Conservation (phyloP, 2,329 filamentous ascomycete species). For the Microsporum audouinii region DNA sequence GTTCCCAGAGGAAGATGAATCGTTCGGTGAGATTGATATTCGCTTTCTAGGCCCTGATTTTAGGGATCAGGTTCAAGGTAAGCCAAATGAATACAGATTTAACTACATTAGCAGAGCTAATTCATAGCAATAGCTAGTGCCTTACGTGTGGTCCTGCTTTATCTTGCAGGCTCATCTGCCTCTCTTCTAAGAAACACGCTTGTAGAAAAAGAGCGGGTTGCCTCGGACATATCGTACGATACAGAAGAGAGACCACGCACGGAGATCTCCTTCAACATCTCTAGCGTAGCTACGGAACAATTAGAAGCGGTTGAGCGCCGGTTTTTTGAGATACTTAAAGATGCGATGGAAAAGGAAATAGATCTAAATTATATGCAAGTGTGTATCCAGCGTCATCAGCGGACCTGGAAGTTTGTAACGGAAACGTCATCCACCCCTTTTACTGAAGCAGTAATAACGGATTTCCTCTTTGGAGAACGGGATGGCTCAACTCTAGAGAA, state of each 20-base stretch:
- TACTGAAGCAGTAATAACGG: slow-evolving; percentile 73
- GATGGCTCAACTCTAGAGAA: slow-evolving; percentile 65
- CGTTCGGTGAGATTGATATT: slow-evolving; percentile 74
- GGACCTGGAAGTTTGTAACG: slow-evolving; percentile 70
- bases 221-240: slow-evolving; percentile 71
- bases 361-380: slow-evolving; percentile 86
- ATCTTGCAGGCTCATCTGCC: slow-evolving; percentile 85
- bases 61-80: slow-evolving; percentile 52
- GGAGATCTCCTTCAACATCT: slow-evolving; percentile 75
- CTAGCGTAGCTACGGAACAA: slow-evolving; percentile 76
- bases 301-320: slow-evolving; percentile 73
- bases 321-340: slow-evolving; percentile 69
- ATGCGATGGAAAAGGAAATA: slow-evolving; percentile 63
- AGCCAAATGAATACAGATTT: slow-evolving; percentile 14
- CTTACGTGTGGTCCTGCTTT: slow-evolving; percentile 67
- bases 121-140: slow-evolving; percentile 41
- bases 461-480: slow-evolving; percentile 79
- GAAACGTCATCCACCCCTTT: slow-evolving; percentile 75
- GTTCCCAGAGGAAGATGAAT: slow-evolving; percentile 95
- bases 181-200: slow-evolving; percentile 83
- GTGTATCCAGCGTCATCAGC: slow-evolving; percentile 68
- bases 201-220: slow-evolving; percentile 85
- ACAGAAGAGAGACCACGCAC: slow-evolving; percentile 70
- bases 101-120: not conserved
- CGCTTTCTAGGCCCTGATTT: slow-evolving; percentile 79